Evolutionary conservation across 495 filamentous ascomycete genomes (phyloP), one percentile per base, ranked within the genome.

Genomic region (Cryomyces antarcticus): DNA sequence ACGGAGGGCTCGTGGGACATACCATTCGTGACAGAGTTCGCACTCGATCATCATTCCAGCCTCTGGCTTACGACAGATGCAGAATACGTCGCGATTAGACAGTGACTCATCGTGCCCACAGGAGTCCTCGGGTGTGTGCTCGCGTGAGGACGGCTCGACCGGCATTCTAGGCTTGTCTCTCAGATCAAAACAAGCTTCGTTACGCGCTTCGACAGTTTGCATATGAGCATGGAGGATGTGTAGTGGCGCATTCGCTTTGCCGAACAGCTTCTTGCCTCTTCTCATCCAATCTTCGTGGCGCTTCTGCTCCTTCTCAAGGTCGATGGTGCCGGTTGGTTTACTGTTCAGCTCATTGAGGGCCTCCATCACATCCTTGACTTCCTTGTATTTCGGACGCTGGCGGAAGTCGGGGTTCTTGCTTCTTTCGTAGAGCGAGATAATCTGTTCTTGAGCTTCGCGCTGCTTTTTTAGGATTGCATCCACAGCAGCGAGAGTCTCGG

Each of bases 21-120:
- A 86, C 89, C 89, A 99, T 62, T 99, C 89, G 50, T 93, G 86
- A 59, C 89, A 99, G 31, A 93, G 65, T 58, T 94, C 88, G 61
- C 89, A 99, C 57, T 99, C 89, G 49, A 99, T 94, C 89, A 99
- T 99, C 80, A 95, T 88, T 24, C 89, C 89, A 31, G 88, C 83
- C 58, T 99, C 89, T 12, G 79, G 75, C 46, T 77, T 78, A 43
- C 89, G 77, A 60, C 89, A 99, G 52, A 99, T 93, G 61, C 89
- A 99, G 60, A 96, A 99, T 4, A 95, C 87, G 58, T 95, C 87
- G 35, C 59, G 47, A 31, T 58, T 57, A 40, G 68, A 70, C 42
- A 67, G 69, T 52, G 65, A 64, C 51, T 64, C 63, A 37, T 57
- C 60, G 40, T 64, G 66, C 36, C 68, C 68, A 10, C 77, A 69